These are phyloP conservation scores for Puccinia triticina DNA, from an alignment of 1,284 basidiomycete species.

Conservation along the genomic window DNA sequence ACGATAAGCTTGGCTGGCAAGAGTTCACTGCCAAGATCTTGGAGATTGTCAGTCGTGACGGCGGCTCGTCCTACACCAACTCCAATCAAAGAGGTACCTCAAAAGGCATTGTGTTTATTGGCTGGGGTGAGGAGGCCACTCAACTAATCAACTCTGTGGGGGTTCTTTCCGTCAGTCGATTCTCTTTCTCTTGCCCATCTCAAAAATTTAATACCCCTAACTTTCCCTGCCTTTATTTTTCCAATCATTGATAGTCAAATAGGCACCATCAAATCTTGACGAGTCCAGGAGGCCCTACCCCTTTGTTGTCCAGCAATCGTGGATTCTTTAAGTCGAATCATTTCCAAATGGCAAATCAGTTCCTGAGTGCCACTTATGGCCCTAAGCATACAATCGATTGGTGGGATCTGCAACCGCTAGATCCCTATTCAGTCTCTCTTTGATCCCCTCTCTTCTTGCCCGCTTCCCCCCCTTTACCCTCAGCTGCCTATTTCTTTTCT, in stretches of 20 bases:
- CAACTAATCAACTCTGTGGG: neutral
- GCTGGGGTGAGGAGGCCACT: slow-evolving; percentile 34
- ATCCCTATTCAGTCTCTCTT: slow-evolving; percentile 7
- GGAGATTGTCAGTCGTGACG: slow-evolving; percentile 15
- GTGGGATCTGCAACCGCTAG: slow-evolving; percentile 27
- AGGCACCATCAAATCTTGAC: slow-evolving; percentile 13
- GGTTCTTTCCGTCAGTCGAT: neutral
- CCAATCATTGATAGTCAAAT: neutral
- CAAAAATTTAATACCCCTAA: neutral
- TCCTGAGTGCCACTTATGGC: slow-evolving; percentile 21
- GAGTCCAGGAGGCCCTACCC: slow-evolving; percentile 13
- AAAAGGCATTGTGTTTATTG: slow-evolving; percentile 45
- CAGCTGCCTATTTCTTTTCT: neutral
- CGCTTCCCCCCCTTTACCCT: neutral
- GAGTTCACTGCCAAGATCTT: slow-evolving; percentile 7
- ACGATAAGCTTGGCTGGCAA: slow-evolving; percentile 29
- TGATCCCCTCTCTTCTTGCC: neutral
- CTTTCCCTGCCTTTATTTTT: neutral
- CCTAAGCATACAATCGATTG: slow-evolving; percentile 22
- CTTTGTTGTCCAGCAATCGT: neutral
- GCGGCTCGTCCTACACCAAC: neutral
- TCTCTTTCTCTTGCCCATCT: neutral
- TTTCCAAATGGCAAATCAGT: slow-evolving; percentile 25
- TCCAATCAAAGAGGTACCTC: neutral
- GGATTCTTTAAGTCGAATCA: slow-evolving; percentile 25